A percentile compares a stretch with the other conserved stretches of the same genome.
Evolutionary conservation across 768 basidiomycete genomes (phyloP).

Genomic region (Mycena crocata): DNA sequence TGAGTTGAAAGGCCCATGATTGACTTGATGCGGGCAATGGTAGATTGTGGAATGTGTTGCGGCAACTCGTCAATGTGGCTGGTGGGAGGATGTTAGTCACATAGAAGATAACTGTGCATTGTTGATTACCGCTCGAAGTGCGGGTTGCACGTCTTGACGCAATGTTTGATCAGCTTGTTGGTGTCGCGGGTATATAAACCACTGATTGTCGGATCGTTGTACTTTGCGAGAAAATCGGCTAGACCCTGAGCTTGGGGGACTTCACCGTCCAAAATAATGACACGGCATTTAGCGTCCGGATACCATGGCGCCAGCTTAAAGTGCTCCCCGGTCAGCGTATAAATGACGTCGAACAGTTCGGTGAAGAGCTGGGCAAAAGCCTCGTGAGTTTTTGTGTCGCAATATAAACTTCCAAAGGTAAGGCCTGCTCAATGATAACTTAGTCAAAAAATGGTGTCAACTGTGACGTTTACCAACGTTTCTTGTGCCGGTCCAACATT

Average conservation of each 20-base stretch:
- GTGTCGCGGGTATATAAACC: not conserved
- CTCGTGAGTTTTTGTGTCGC: conserved; percentile 23
- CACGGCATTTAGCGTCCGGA: not conserved
- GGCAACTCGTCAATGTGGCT: conserved; percentile 39
- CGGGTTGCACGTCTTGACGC: not conserved
- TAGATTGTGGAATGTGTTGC: conserved; percentile 5
- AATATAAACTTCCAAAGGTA: conserved; percentile 29
- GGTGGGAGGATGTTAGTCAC: not conserved
- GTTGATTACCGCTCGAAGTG: not conserved
- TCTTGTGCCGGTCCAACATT: conserved; percentile 17
- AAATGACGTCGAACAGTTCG: conserved; percentile 29
- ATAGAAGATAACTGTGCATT: not conserved
- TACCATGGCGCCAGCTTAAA: not conserved
- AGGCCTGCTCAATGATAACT: not conserved
- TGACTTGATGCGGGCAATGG: conserved; percentile 26
- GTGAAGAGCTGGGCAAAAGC: conserved; percentile 28
- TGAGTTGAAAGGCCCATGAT: conserved; percentile 20
- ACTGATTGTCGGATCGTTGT: not conserved
- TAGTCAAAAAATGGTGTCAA: not conserved
- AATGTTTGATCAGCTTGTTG: not conserved
- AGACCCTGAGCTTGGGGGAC: not conserved
- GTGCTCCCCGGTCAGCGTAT: conserved; percentile 22
- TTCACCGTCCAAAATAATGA: not conserved
- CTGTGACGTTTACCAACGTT: not conserved
- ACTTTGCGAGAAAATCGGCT: not conserved